A percentile compares a stretch with the other conserved stretches of the same genome.
Evolutionary conservation across 2,329 filamentous ascomycete genomes (phyloP).

Genomic region (Zelopaecilomyces penicillatus): DNA sequence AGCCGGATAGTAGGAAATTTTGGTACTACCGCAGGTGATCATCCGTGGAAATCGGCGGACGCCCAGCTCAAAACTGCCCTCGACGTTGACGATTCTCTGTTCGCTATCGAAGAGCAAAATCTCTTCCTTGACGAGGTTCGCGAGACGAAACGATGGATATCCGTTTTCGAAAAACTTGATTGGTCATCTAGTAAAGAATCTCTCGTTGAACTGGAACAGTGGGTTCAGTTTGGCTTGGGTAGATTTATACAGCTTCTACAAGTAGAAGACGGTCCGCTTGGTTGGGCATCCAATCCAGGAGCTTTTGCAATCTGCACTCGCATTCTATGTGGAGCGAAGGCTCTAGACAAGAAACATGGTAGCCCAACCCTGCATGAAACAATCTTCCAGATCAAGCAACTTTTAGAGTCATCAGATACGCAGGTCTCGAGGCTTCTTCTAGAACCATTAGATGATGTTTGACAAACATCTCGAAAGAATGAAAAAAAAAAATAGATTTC

Average conservation of each 20-base stretch:
- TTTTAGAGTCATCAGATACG: constrained; percentile 2
- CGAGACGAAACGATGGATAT: constrained; percentile 63
- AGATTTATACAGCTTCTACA: constrained; percentile 39
- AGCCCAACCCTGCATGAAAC: constrained; percentile 8
- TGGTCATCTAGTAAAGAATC: constrained; percentile 12
- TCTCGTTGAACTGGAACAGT: constrained; percentile 28
- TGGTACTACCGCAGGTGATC: constrained; percentile 9
- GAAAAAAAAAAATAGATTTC: background rate
- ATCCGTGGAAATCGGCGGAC: constrained; percentile 20
- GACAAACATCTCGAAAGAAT: background rate
- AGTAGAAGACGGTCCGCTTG: constrained; percentile 56
- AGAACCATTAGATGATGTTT: constrained; percentile 2
- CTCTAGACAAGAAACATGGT: constrained; percentile 18
- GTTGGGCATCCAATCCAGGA: constrained; percentile 61
- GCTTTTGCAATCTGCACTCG: constrained; percentile 54
- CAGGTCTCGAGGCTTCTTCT: constrained; percentile 22
- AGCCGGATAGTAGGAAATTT: constrained; percentile 30
- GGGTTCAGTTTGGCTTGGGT: constrained; percentile 31
- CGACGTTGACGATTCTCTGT: constrained; percentile 59
- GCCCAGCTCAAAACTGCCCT: constrained; percentile 37
- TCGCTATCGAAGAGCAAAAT: constrained; percentile 87
- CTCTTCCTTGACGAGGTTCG: constrained; percentile 79
- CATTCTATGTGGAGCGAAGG: constrained; percentile 32
- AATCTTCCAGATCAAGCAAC: constrained; percentile 3
- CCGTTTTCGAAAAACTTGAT: constrained; percentile 31